Evolutionary conservation across 352 stramenopile genomes (phyloP).

Genomic region (Phytopythium vexans): DNA sequence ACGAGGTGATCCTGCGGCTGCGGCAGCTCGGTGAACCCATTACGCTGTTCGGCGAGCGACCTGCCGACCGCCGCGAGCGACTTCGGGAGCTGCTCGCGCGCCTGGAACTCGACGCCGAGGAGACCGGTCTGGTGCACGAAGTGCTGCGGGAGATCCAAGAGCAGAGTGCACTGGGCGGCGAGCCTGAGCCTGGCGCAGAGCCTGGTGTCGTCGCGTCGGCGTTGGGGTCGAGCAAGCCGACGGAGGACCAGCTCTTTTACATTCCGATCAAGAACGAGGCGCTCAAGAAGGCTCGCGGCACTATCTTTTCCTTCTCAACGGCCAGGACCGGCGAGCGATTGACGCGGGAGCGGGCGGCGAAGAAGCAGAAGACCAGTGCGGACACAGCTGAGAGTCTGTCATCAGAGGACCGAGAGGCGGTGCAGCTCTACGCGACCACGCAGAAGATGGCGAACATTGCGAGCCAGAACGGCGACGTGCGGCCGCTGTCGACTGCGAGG

Average conservation of each 20-base stretch:
- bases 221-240: conserved; percentile 16
- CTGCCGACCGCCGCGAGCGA: conserved; percentile 92
- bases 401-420: conserved; percentile 60
- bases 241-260: conserved; percentile 82
- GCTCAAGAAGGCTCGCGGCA: conserved; percentile 80
- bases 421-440: conserved; percentile 74
- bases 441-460: conserved; percentile 83
- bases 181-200: conserved; percentile 1
- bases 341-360: conserved; percentile 46
- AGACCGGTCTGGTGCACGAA: conserved; percentile 56
- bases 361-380: conserved; percentile 16
- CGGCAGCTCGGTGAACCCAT: conserved; percentile 90
- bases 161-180: conserved; percentile 12
- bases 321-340: conserved; percentile 54
- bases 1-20: conserved; percentile 89
- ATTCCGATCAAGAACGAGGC: conserved; percentile 69
- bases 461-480: conserved; percentile 94
- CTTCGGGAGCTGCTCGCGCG: conserved; percentile 88
- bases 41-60: conserved; percentile 95
- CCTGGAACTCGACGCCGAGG: conserved; percentile 70
- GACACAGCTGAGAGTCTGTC: conserved; percentile 10
- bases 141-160: conserved; percentile 53
- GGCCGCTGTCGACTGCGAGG: conserved; percentile 80
- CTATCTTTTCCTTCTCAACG: conserved; percentile 81
- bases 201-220: neutral